Base-by-base conservation (phyloP, 495 filamentous ascomycete species). In the Daldinia caldariorum region DNA sequence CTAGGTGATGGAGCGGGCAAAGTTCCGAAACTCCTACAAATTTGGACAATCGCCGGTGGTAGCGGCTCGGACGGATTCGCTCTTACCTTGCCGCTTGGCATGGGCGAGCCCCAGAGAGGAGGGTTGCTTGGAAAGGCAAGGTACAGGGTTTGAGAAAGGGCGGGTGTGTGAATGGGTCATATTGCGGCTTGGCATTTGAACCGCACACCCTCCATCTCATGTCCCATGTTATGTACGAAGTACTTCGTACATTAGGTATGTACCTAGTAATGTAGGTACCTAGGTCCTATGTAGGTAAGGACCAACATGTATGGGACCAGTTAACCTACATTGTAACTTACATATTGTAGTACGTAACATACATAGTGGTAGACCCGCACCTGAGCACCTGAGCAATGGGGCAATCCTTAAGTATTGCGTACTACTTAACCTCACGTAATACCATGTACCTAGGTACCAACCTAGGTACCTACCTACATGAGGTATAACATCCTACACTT, bases 21-120 rank as follows among this genome's bases (percentile, higher is more conserved):
- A 65, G 74, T 77, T 69, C 64, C 66, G 72, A 72, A 72, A 77
- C 74, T 69, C 68, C 45, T 65, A 70, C 75, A 77, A 74, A 75
- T 77, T 72, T 73, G 75, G 73, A 68, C 70, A 71, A 75, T 74
- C 74, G 66, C 75, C 70, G 73, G 70, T 74, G 70, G 73, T 77
- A 69, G 75, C 75, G 75, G 75, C 75, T 77, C 75, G 75, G 75
- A 77, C 75, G 75, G 75, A 77, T 77, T 75, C 73, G 70, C 63
- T 71, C 67, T 67, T 72, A 63, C 74, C 70, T 73, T 74, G 71
- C 74, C 71, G 71, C 71, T 74, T 72, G 70, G 68, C 70, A 66
- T 75, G 73, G 69, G 56, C 60, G 70, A 70, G 70, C 73, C 72
- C 74, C 74, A 75, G 64, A 75, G 64, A 58, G 54, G 63, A 69